Evolutionary conservation across 73 alveolate species (phyloP).

Genomic region (Paramecium caudatum): DNA sequence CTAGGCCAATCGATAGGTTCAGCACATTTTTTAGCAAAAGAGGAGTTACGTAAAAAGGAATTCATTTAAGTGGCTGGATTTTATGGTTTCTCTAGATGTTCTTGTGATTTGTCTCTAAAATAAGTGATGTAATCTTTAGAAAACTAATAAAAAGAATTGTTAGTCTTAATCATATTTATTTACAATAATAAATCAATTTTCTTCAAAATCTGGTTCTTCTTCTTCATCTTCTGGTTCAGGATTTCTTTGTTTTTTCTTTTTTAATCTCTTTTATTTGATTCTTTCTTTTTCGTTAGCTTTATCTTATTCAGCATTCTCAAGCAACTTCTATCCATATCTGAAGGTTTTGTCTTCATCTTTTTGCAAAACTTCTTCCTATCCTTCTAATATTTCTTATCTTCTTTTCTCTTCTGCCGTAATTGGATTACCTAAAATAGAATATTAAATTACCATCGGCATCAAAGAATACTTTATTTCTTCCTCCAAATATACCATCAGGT

Average conservation of each 20-base stretch:
- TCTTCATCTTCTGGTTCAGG: too few relatives aligned
- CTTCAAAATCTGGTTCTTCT: not conserved
- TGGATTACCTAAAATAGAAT: slow-evolving; percentile 33
- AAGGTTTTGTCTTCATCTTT: slow-evolving; percentile 61
- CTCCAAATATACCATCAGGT: slow-evolving; percentile 71
- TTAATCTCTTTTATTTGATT: slow-evolving; percentile 51
- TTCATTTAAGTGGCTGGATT: slow-evolving; percentile 34
- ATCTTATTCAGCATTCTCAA: slow-evolving; percentile 58
- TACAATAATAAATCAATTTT: not conserved
- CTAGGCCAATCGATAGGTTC: slow-evolving; percentile 50
- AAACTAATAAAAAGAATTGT: slow-evolving; percentile 36
- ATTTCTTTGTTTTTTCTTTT: slow-evolving; percentile 25
- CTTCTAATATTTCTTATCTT: slow-evolving; percentile 25
- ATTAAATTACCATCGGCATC: slow-evolving; percentile 64
- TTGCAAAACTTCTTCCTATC: not conserved
- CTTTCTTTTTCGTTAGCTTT: slow-evolving; percentile 66
- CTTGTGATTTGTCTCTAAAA: slow-evolving; percentile 30
- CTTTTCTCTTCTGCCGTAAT: slow-evolving; percentile 66
- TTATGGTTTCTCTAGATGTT: slow-evolving; percentile 9
- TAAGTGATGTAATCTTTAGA: slow-evolving; percentile 40
- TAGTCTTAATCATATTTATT: slow-evolving; percentile 28
- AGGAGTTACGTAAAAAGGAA: slow-evolving; percentile 16
- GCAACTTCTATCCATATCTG: slow-evolving; percentile 53
- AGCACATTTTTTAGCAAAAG: not conserved
- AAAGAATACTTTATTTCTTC: slow-evolving; percentile 66